phyloP scores from a whole-genome alignment of 768 basidiomycete genomes.

The Termitomyces heimii region DNA sequence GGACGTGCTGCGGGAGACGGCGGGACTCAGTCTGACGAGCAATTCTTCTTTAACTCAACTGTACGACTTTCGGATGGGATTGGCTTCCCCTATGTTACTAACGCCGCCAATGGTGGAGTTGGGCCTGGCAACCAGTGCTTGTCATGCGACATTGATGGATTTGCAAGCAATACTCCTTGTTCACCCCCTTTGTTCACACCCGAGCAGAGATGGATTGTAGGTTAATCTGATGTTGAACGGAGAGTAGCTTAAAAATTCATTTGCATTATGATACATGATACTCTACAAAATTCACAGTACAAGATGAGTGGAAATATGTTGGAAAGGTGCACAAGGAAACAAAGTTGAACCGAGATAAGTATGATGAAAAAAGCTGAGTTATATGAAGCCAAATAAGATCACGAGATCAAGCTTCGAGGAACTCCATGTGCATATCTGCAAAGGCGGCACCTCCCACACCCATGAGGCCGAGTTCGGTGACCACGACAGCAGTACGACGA shows the following conservation, averaged over 20 bases:
- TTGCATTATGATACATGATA: background rate
- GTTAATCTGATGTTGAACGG: background rate
- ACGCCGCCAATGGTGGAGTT: slow-evolving; percentile 18
- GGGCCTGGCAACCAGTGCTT: slow-evolving; percentile 22
- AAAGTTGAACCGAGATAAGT: background rate
- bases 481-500: slow-evolving; percentile 63
- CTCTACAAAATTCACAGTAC: background rate
- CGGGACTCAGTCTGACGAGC: slow-evolving; percentile 17
- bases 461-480: slow-evolving; percentile 65
- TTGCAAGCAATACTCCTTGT: slow-evolving; percentile 20
- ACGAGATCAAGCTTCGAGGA: slow-evolving; percentile 41
- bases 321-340: background rate
- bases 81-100: slow-evolving; percentile 17
- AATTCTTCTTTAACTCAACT: slow-evolving; percentile 20
- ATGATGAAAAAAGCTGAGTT: background rate
- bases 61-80: slow-evolving; percentile 15
- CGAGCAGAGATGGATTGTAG: slow-evolving; percentile 17
- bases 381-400: background rate
- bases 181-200: slow-evolving; percentile 20
- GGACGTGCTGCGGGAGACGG: slow-evolving; percentile 22
- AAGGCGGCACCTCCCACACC: slow-evolving; percentile 78
- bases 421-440: slow-evolving; percentile 72
- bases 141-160: slow-evolving; percentile 18
- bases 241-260: background rate
- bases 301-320: background rate